Percentiles rank a stretch among this genome's conserved stretches.
phyloP scores from a whole-genome alignment of 2,329 filamentous ascomycete genomes.

The Fusarium sp. region DNA sequence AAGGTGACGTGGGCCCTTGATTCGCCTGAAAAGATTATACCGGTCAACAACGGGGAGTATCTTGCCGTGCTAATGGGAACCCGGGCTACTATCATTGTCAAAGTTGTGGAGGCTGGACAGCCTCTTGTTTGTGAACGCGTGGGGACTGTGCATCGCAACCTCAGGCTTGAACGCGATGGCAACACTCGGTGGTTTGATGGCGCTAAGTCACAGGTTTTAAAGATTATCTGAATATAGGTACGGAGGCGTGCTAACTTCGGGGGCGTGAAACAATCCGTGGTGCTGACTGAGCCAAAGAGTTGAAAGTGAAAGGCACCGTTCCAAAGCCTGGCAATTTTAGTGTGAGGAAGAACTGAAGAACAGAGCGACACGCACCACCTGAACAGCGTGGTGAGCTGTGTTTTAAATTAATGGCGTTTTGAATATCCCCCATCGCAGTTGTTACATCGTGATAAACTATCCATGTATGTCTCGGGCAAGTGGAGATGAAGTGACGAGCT shows the following conservation, averaged over 20 bases:
- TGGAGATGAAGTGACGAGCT: too few relatives aligned
- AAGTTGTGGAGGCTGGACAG: neutral
- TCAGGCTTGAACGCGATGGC: accelerated
- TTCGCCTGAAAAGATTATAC: neutral
- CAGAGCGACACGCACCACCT: too few relatives aligned
- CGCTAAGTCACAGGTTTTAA: neutral
- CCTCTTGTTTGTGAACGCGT: neutral
- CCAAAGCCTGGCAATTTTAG: neutral
- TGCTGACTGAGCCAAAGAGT: neutral
- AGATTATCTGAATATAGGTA: neutral
- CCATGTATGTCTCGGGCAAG: too few relatives aligned
- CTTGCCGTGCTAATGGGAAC: neutral
- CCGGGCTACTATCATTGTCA: neutral
- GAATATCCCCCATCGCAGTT: too few relatives aligned
- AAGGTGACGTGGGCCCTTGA: too few relatives aligned
- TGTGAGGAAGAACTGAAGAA: too few relatives aligned
- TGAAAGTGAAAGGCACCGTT: neutral
- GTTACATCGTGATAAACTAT: too few relatives aligned
- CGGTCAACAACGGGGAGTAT: neutral
- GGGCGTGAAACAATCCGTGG: too few relatives aligned
- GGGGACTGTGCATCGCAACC: neutral
- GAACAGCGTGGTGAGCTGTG: too few relatives aligned
- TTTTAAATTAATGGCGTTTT: too few relatives aligned
- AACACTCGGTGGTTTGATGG: neutral
- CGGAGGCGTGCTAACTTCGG: too few relatives aligned